Evolutionary conservation across 2,329 filamentous ascomycete species (phyloP).

Genomic region (Neopestalotiopsis rosae): DNA sequence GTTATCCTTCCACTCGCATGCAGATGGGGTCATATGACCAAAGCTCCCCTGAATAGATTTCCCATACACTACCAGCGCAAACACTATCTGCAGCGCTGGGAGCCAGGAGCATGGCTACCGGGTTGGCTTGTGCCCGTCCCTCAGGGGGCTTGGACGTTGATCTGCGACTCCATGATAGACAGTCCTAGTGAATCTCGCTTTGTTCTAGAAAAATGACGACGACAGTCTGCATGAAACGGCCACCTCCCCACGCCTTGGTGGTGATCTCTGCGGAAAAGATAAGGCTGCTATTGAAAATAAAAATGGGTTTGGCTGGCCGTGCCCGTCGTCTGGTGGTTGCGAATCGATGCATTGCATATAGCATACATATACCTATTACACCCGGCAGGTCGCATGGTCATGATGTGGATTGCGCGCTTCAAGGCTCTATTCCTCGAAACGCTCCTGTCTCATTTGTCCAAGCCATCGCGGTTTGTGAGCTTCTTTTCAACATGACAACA

Average conservation of each 20-base stretch:
- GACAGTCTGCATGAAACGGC: slow-evolving; percentile 16
- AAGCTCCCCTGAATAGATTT: neutral
- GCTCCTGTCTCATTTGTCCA: neutral
- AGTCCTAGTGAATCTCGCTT: neutral
- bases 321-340: neutral
- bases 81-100: neutral
- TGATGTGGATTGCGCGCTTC: neutral
- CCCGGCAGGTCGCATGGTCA: neutral
- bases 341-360: neutral
- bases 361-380: neutral
- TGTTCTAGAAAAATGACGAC: slow-evolving; percentile 15
- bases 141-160: slow-evolving; percentile 1
- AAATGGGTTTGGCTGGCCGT: neutral
- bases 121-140: neutral
- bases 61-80: neutral
- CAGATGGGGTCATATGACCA: slow-evolving; percentile 17
- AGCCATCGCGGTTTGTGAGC: neutral
- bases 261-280: neutral
- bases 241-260: neutral
- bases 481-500: neutral
- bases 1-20: slow-evolving; percentile 16
- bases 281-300: neutral
- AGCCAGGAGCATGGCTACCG: neutral
- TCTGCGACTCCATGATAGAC: slow-evolving; percentile 8
- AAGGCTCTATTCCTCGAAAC: neutral